Percentiles rank a stretch among this genome's conserved stretches.
These are phyloP conservation scores for Batrachochytrium dendrobatidis DNA, from an alignment of 371 early-diverging fungal species.

Conservation along the genomic window DNA sequence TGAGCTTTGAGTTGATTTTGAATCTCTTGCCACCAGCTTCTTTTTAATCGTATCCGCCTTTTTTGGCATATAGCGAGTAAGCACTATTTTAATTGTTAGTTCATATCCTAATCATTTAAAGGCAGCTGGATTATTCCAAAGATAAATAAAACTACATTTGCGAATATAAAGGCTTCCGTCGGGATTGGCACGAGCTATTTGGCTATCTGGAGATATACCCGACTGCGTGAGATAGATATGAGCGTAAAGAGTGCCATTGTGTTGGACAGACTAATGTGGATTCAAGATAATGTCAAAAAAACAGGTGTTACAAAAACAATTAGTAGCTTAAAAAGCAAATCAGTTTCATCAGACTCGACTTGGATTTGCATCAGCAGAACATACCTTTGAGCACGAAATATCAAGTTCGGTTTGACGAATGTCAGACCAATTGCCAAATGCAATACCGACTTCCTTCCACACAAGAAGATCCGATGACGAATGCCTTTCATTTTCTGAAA, in stretches of 20 bases:
- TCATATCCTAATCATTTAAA: too few species aligned
- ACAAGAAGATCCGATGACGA: constrained; percentile 24
- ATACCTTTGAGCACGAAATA: constrained; percentile 23
- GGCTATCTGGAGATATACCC: constrained; percentile 49
- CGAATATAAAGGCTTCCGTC: constrained; percentile 44
- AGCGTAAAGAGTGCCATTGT: constrained; percentile 78
- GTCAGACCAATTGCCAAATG: constrained; percentile 53
- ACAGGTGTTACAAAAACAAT: constrained; percentile 1
- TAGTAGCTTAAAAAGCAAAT: constrained; percentile 33
- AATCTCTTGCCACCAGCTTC: constrained; percentile 45
- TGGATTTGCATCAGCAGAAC: constrained; percentile 3
- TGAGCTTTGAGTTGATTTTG: too few species aligned
- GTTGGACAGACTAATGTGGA: constrained; percentile 52
- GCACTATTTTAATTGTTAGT: too few species aligned
- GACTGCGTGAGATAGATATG: constrained; percentile 63
- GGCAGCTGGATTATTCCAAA: too few species aligned
- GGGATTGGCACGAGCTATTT: constrained; percentile 26
- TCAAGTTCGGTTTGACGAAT: constrained; percentile 33
- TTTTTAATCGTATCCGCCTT: constrained; percentile 55
- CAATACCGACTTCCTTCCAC: constrained; percentile 50
- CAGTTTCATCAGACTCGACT: too few species aligned
- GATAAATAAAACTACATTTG: too few species aligned
- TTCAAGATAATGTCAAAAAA: constrained; percentile 4
- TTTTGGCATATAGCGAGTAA: constrained; percentile 65
- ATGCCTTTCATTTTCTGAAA: not conserved